These are phyloP conservation scores for Suillus spraguei DNA, from an alignment of 768 basidiomycete genomes.

Conservation along the genomic window DNA sequence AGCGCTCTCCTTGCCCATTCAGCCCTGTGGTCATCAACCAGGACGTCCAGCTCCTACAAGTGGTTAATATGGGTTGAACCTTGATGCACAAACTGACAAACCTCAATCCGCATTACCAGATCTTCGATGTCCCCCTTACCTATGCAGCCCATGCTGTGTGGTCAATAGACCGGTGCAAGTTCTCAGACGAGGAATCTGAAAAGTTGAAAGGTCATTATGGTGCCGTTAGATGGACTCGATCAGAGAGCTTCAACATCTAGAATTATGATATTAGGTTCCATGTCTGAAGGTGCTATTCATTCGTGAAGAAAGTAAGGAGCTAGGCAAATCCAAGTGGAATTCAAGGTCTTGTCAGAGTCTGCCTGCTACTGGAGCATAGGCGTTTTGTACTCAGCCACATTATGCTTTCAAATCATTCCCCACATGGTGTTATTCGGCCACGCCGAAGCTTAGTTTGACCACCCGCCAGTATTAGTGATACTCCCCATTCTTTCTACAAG, in stretches of 20 bases:
- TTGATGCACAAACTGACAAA: conserved; percentile 24
- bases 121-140: conserved; percentile 70
- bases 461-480: not conserved
- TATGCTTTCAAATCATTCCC: not conserved
- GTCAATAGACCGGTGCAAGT: conserved; percentile 69
- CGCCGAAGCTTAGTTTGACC: not conserved
- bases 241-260: conserved; percentile 54
- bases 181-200: conserved; percentile 76
- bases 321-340: not conserved
- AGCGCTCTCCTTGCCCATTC: conserved; percentile 53
- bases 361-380: too few relatives aligned
- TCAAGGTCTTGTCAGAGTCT: too few relatives aligned
- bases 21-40: conserved; percentile 72
- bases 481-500: not conserved
- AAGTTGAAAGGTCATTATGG: conserved; percentile 62
- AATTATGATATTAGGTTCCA: conserved; percentile 64
- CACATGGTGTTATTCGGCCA: conserved; percentile 5
- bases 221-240: conserved; percentile 57
- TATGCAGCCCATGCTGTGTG: conserved; percentile 68
- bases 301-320: not conserved
- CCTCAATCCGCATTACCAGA: conserved; percentile 70
- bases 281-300: conserved; percentile 26
- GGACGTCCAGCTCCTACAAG: conserved; percentile 62
- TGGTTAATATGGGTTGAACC: not conserved
- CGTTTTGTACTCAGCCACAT: not conserved